phyloP scores from a whole-genome alignment of 345 rosid genomes.

The Cochlearia excelsa region DNA sequence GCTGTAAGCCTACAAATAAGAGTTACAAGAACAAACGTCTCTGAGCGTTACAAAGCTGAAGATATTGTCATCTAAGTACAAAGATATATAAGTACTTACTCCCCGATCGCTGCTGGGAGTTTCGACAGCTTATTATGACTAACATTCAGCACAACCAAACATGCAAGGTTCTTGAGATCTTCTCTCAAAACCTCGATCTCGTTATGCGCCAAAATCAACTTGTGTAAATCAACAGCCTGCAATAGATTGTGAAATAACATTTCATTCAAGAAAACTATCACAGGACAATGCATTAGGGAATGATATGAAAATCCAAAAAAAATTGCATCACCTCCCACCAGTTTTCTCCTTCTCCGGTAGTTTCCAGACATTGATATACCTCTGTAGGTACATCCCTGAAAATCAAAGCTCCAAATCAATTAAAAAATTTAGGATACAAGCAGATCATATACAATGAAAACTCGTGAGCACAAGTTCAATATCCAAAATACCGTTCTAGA shows the following conservation, averaged over 20 bases:
- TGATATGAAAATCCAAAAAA: neutral
- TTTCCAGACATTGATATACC: conserved; percentile 59
- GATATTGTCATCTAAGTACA: conserved; percentile 1
- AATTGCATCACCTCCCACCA: conserved; percentile 90
- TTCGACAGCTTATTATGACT: conserved; percentile 68
- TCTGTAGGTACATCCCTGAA: conserved; percentile 71
- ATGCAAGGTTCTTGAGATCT: conserved; percentile 64
- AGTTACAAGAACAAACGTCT: neutral
- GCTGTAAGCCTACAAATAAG: conserved; percentile 54
- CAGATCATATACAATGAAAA: conserved; percentile 17
- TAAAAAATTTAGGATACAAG: conserved; percentile 4
- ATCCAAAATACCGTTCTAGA: too few relatives aligned
- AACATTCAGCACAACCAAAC: conserved; percentile 66
- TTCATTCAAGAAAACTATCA: neutral
- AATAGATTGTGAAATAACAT: conserved; percentile 7
- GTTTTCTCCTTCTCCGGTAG: conserved; percentile 72
- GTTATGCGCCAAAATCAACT: conserved; percentile 92
- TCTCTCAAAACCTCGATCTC: conserved; percentile 68
- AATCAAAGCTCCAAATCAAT: conserved; percentile 14
- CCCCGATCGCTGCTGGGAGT: conserved; percentile 80
- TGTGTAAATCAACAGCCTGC: conserved; percentile 84
- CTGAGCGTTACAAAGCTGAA: conserved; percentile 11
- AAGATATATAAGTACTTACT: conserved; percentile 49
- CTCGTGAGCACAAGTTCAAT: conserved; percentile 4
- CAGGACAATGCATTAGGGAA: conserved; percentile 12